Evolutionary conservation across 1,284 basidiomycete genomes (phyloP).

Genomic region (Cryptococcus amylolentus): DNA sequence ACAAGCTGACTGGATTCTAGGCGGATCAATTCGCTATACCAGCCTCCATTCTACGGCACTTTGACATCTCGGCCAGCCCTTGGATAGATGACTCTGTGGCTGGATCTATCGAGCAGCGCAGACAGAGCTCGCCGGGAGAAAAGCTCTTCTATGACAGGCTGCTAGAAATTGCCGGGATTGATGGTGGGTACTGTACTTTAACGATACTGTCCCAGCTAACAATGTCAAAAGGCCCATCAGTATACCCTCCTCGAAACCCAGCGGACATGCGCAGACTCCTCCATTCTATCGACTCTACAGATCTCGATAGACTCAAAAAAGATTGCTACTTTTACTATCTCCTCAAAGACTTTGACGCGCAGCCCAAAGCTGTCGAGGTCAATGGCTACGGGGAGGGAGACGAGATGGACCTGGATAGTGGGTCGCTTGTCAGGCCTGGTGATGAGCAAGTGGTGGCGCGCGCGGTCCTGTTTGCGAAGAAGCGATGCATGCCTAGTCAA

Average conservation of each 20-base stretch:
- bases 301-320: constrained; percentile 35
- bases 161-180: constrained; percentile 27
- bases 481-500: constrained; percentile 32
- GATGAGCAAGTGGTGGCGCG: neutral
- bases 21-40: constrained; percentile 36
- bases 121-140: constrained; percentile 15
- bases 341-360: constrained; percentile 29
- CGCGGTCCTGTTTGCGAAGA: constrained; percentile 29
- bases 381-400: constrained; percentile 11
- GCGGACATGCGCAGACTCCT: constrained; percentile 33
- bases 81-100: constrained; percentile 16
- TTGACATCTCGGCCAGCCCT: constrained; percentile 36
- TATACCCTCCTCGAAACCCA: constrained; percentile 41
- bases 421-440: constrained; percentile 5
- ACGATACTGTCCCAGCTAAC: no score
- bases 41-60: constrained; percentile 30
- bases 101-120: constrained; percentile 16
- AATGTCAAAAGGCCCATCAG: constrained; percentile 16
- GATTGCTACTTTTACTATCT: constrained; percentile 47
- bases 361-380: neutral
- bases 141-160: constrained; percentile 41
- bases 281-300: constrained; percentile 25
- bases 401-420: constrained; percentile 19
- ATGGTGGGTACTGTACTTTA: constrained; percentile 23
- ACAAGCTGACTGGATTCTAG: neutral